phyloP scores from a whole-genome alignment of 257 asterid species.

The Solanum bulbocastanum region DNA sequence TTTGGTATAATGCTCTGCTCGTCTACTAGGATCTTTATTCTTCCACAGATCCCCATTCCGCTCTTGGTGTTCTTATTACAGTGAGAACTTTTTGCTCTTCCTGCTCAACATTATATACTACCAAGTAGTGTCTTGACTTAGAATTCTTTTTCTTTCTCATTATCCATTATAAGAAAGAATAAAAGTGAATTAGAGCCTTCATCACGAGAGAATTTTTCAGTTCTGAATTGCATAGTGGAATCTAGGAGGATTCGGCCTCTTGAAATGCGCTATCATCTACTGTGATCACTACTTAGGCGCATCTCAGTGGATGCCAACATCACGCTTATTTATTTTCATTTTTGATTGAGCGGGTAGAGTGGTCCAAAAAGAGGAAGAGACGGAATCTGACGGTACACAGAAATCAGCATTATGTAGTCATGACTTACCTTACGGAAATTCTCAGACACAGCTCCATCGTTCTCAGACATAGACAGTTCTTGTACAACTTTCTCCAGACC shows the following conservation, averaged over 20 bases:
- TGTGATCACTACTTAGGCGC: background rate
- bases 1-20: background rate
- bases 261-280: background rate
- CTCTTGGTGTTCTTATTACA: background rate
- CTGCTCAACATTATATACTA: background rate
- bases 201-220: background rate
- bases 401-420: background rate
- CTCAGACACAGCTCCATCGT: conserved; percentile 76
- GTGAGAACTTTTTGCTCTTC: background rate
- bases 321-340: background rate
- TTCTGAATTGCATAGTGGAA: background rate
- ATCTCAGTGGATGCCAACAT: background rate
- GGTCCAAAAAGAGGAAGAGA: background rate
- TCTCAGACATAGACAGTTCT: conserved; percentile 79
- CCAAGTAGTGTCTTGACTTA: background rate
- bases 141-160: background rate
- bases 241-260: background rate
- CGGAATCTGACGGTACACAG: background rate
- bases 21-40: background rate
- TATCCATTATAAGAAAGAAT: background rate
- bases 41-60: background rate
- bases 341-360: background rate
- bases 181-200: background rate
- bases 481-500: conserved; percentile 87
- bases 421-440: conserved; percentile 54